Evolutionary conservation across 1,284 basidiomycete genomes (phyloP).

Genomic region (Golubevia pallescens): DNA sequence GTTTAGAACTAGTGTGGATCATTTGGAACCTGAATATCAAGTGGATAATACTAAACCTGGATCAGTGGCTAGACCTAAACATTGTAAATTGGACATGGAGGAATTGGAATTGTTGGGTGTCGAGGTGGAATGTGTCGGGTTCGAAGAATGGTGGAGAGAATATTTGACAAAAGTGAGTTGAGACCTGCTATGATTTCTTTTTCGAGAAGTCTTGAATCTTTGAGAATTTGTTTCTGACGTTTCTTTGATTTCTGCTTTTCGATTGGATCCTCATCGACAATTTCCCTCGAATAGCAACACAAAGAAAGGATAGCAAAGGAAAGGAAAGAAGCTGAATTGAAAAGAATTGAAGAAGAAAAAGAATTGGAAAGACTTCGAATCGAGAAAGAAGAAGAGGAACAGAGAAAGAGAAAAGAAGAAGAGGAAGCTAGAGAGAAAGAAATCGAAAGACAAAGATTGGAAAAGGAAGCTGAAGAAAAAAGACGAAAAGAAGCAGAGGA

Average conservation of each 20-base stretch:
- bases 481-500: conserved; percentile 21
- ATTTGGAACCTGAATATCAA: conserved; percentile 51
- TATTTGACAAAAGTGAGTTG: conserved; percentile 27
- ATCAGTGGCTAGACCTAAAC: conserved; percentile 32
- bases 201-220: not conserved
- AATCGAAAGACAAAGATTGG: conserved; percentile 6
- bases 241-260: not conserved
- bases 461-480: conserved; percentile 22
- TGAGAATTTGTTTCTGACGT: not conserved
- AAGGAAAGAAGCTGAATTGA: conserved; percentile 1
- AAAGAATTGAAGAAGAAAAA: conserved; percentile 1
- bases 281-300: conserved; percentile 9
- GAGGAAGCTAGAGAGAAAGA: conserved; percentile 4
- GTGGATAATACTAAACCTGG: conserved; percentile 25
- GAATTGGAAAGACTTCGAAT: conserved; percentile 8
- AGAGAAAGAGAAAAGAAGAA: conserved; percentile 8
- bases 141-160: conserved; percentile 53
- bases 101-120: conserved; percentile 37
- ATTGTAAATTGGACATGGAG: conserved; percentile 52
- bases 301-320: not conserved
- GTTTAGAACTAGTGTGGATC: conserved; percentile 11
- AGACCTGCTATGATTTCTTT: not conserved
- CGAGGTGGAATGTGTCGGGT: conserved; percentile 28
- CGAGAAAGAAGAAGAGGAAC: conserved; percentile 9
- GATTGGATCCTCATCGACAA: conserved; percentile 10